Evolutionary conservation across 345 rosid species (phyloP), one percentile per base, ranked within the genome.

Genomic region (Abelmoschus esculentus): DNA sequence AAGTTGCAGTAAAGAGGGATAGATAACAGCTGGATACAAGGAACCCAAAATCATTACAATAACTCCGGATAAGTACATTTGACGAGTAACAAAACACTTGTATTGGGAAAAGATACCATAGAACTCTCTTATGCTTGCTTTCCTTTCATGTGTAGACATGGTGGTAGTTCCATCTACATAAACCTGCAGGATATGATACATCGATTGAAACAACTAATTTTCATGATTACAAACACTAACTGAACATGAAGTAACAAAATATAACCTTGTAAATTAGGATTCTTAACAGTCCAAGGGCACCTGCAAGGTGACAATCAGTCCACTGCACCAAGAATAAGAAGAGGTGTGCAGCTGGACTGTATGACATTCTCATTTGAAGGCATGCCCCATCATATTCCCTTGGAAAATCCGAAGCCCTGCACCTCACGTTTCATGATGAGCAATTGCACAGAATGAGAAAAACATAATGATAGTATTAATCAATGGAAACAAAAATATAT

Each of bases 301-400:
- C 90, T 0, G 93, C 89, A 55, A 86, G 85, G 67, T 85, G 66
- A 74, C 84, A 86, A 70, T 86, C 93, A 38, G 87, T 84, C 90
- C 90, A 88, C 55, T 85, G 87, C 78, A 88, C 85, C 22, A 88
- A 77, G 71, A 88, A 88, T 38, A 86, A 86, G 73, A 88, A 84
- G 40, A 88, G 72, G 72, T 81, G 86, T 1, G 93, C 93, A 66
- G 86, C 87, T 29, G 93, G 87, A 79, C 90, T 83, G 73, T 86
- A 88, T 12, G 93, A 88, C 84, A 88, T 78, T 78, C 90, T 80
- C 93, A 86, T 86, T 70, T 88, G 93, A 70, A 88, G 82, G 70
- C 93, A 88, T 47, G 89, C 86, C 12, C 89, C 93, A 72, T 84
- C 87, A 59, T 76, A 86, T 34, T 84, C 90, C 71, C 90, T 77